Base-by-base conservation (phyloP, 306 rosid species). In the Ammopiptanthus mongolicus region DNA sequence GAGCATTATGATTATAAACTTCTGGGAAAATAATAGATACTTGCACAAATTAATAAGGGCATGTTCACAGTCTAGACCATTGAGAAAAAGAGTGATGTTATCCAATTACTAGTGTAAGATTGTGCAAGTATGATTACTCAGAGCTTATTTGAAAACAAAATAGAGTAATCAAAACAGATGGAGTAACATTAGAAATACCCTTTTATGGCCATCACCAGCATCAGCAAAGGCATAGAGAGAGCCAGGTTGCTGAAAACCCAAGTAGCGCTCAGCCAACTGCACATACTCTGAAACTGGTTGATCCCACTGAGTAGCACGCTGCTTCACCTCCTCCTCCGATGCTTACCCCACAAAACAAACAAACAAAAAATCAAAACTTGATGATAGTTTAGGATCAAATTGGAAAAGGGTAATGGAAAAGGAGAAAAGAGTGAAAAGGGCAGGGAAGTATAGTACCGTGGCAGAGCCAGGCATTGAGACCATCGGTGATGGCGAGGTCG, bases 251-350 rank as follows among this genome's bases (percentile, higher is more conserved):
- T 88, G 97, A 88, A 88, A 86, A 77, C 91, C 97, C 64, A 91
- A 71, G 76, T 88, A 88, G 19, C 78, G 86, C 66, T 91, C 97
- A 47, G 96, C 88, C 80, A 91, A 37, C 1, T 66, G 50, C 69
- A 91, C 73, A 61, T 88, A 95, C 71, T 88, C 92, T 0, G 85
- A 37, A 17, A 85, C 87, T 8, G 90, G 91, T 58, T 88, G 97
- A 83, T 95, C 98, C 97, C 98, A 95, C 81, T 88, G 97, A 56
- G 86, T 81, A n/a, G 97, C 97, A 9, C 97, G 93, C 55, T 77
- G 87, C 8, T 78, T 82, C 39, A 91, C 93, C 22, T 89, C 91
- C 21, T 91, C 96, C 73, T 87, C 91, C 52, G 91, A 78, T 11
- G 91, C 96, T 86, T 39, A 39, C 66, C 47, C 14, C 34, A 17